Base-by-base conservation (phyloP, 225 moss, liverwort and hornwort species). In the Sphagnum tenellum region DNA sequence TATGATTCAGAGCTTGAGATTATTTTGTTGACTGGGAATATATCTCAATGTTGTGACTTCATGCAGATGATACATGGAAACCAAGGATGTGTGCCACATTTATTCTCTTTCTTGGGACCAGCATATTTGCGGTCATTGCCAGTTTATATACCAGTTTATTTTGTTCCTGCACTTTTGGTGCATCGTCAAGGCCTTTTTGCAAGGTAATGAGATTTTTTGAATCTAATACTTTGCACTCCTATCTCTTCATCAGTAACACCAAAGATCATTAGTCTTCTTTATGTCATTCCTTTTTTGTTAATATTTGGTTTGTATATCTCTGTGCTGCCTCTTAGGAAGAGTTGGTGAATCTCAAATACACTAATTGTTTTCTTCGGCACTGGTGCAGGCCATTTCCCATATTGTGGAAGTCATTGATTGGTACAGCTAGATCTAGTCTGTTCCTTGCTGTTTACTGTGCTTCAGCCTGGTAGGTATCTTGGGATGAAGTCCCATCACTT, bases 131-230 rank as follows among this genome's bases (percentile, higher is more conserved):
- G 96, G 66, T 81, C 96, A 8, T 72, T 96, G 67, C 92, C 96
- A 59, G 96, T 96, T 53, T 96, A 96, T 70, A 66, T 90, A 47
- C 96, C 96, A 56, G 92, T 96, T 3, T 92, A 96, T 71, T 75
- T 96, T 61, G 96, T 92, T 62, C 92, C 92, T 76, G 89, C 96
- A 46, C 86, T 96, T 73, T 81, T 96, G 70, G 96, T 96, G 80
- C 96, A 96, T 77, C 89, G 96, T 50, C 78, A 78, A 76, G 90
- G 73, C 52, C 92, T 96, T 47, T 83, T 96, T 66, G 79, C 72
- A 55, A 88, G 92, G 95, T 96, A 80, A 45, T 57, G 48, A 4
- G 3, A 6, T 49, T 13, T 52, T 64, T 49, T 50, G 4, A 3
- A 6, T 66, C 47, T 64, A 11, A 49, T 46, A 3, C 6, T 45